A percentile compares a stretch with the other conserved stretches of the same genome.
Conservation (phyloP, 1,139 yeast species). For the Pneumocystis sp. region DNA sequence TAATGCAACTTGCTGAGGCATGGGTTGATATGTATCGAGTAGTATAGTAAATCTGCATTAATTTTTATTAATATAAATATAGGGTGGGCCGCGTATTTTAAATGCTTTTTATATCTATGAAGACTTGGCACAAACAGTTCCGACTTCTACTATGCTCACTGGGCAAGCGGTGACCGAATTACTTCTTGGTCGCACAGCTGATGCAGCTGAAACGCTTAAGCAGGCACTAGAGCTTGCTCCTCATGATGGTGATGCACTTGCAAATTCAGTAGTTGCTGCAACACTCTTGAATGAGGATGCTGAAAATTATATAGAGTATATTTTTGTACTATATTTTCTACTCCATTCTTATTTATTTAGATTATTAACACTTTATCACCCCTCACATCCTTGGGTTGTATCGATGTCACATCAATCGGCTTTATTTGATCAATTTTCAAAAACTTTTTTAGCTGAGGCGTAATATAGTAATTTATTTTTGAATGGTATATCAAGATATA, state of each 20-base stretch:
- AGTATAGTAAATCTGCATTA: neutral
- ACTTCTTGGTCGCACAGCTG: constrained; percentile 34
- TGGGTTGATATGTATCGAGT: constrained; percentile 40
- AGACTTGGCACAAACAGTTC: constrained; percentile 38
- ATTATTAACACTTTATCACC: neutral
- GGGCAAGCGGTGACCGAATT: constrained; percentile 35
- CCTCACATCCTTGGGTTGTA: neutral
- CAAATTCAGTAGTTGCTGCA: constrained; percentile 42
- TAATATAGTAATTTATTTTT: neutral
- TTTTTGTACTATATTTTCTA: neutral
- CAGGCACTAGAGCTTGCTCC: constrained; percentile 32
- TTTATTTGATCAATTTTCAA: neutral
- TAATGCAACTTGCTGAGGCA: constrained; percentile 53
- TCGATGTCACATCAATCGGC: neutral
- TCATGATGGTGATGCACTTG: constrained; percentile 38
- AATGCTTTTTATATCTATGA: constrained; percentile 59
- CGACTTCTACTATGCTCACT: constrained; percentile 34
- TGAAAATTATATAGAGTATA: neutral
- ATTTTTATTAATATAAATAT: constrained; percentile 17
- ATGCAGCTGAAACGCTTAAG: constrained; percentile 31
- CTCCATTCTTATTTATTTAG: neutral
- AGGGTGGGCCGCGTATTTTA: constrained; percentile 44
- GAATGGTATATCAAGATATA: neutral
- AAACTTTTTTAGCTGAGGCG: neutral
- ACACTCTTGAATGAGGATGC: constrained; percentile 29